phyloP scores from a whole-genome alignment of 108 stramenopile species.

The Nitzschia inconspicua region DNA sequence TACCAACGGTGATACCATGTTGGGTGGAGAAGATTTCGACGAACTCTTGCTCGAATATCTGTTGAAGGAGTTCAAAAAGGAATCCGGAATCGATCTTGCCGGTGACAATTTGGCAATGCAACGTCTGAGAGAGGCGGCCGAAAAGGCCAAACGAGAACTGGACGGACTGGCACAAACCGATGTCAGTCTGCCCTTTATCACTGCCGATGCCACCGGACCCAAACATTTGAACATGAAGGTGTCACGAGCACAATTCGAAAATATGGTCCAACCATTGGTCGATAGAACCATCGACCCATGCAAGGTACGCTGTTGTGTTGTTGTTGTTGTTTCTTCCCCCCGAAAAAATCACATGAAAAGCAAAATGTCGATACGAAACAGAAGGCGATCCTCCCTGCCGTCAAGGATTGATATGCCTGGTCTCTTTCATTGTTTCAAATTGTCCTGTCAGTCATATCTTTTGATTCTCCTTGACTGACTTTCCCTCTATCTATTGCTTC shows the following conservation, averaged over 20 bases:
- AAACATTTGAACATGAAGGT: constrained; percentile 98
- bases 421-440: neutral
- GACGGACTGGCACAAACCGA: constrained; percentile 99
- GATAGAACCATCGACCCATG: constrained; percentile 96
- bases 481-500: too few species aligned
- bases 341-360: neutral
- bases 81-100: constrained; percentile 86
- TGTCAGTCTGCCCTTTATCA: constrained; percentile 98
- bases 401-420: neutral
- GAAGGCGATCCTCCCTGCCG: too few species aligned
- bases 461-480: neutral
- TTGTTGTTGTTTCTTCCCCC: too few species aligned
- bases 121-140: constrained; percentile 97
- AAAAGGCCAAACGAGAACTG: constrained; percentile 99
- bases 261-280: constrained; percentile 89
- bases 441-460: neutral
- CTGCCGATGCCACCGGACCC: constrained; percentile 96
- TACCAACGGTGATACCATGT: constrained; percentile 99
- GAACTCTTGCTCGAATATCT: constrained; percentile 92
- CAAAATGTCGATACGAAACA: neutral
- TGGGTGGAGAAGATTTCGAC: constrained; percentile 99
- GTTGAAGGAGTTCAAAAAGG: constrained; percentile 93
- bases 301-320: constrained; percentile 71
- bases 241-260: constrained; percentile 94
- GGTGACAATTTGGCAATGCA: constrained; percentile 98